phyloP scores from a whole-genome alignment of 1,139 yeast species.

The Geotrichum cucujoidarum region DNA sequence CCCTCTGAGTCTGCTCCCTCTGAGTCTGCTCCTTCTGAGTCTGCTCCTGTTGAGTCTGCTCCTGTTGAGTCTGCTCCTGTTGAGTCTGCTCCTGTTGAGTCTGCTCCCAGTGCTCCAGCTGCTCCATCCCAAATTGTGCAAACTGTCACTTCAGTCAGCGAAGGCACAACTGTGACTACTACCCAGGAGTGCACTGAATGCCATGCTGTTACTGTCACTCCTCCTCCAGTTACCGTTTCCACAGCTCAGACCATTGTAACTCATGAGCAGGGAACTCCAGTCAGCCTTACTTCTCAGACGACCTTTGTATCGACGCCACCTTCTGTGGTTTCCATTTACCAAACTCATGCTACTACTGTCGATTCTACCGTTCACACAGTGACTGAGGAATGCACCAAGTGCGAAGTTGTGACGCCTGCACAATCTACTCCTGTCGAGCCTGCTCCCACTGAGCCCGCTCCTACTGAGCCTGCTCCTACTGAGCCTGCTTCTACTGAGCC shows the following conservation, averaged over 20 bases:
- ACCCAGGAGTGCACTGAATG: conserved; percentile 10
- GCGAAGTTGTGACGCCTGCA: conserved; percentile 4
- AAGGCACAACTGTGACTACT: not conserved
- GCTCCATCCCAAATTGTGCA: not conserved
- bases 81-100: not conserved
- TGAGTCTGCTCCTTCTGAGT: not conserved
- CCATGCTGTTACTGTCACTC: conserved; percentile 8
- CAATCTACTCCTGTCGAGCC: conserved; percentile 3
- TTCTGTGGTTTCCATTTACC: not conserved
- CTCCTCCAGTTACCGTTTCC: conserved; percentile 2
- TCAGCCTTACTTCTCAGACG: not conserved
- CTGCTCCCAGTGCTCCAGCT: too few relatives aligned
- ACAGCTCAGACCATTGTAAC: not conserved
- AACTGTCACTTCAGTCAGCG: conserved; percentile 3
- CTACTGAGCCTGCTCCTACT: not conserved
- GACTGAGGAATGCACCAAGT: not conserved
- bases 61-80: not conserved
- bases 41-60: not conserved
- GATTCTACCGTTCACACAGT: not conserved
- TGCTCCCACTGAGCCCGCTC: not conserved
- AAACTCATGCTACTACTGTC: not conserved
- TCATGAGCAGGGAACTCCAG: conserved; percentile 3
- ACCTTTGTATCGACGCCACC: not conserved
- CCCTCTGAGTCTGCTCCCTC: not conserved
- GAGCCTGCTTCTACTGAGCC: not conserved